Conservation (phyloP, 768 basidiomycete species). For the Asterophora parasitica region DNA sequence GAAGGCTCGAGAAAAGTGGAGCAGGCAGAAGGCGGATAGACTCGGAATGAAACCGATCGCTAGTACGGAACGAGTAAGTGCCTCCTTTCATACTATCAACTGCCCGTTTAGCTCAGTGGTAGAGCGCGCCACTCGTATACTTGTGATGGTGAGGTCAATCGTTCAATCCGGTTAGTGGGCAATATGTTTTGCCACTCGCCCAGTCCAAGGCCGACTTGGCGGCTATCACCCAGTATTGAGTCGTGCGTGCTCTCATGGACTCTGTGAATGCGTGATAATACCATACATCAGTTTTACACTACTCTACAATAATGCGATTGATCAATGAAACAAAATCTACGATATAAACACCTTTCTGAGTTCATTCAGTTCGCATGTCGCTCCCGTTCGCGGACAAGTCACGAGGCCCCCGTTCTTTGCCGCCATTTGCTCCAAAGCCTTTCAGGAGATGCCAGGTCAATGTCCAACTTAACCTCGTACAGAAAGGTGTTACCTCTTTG, state of each 20-base stretch:
- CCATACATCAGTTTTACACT: no score
- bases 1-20: no score
- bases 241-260: no score
- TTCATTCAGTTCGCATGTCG: slow-evolving; percentile 56
- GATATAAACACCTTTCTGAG: slow-evolving; percentile 91
- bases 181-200: slow-evolving; percentile 20
- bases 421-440: slow-evolving; percentile 90
- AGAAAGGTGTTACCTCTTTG: slow-evolving; percentile 55
- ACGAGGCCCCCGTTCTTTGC: slow-evolving; percentile 72
- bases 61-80: background rate
- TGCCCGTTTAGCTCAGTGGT: slow-evolving; percentile 57
- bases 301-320: background rate
- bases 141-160: slow-evolving; percentile 34
- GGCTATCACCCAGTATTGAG: no score
- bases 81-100: slow-evolving; percentile 5
- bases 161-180: slow-evolving; percentile 37
- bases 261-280: no score
- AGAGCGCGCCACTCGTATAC: slow-evolving; percentile 56
- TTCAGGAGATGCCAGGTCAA: slow-evolving; percentile 5
- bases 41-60: no score
- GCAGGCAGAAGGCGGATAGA: no score
- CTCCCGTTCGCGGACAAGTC: slow-evolving; percentile 75
- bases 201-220: no score
- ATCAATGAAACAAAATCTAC: slow-evolving; percentile 27
- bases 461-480: slow-evolving; percentile 2